Conservation (phyloP, 169 alveolate genomes). For the Plasmodium knowlesi region DNA sequence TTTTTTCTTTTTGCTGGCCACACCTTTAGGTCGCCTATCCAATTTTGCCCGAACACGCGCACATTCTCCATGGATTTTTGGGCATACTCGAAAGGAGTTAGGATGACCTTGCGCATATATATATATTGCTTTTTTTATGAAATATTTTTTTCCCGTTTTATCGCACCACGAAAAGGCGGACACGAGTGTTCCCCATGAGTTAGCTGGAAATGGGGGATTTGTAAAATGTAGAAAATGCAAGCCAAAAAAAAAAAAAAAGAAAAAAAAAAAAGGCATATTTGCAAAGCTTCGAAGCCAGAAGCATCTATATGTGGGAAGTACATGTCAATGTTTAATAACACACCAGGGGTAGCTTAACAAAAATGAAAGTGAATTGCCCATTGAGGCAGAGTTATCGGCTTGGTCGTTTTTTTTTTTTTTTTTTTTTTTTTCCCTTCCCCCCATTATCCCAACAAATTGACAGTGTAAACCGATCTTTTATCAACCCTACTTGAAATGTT, state of each 20-base stretch:
- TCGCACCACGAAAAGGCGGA: background rate
- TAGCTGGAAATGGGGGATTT: background rate
- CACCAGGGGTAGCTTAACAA: background rate
- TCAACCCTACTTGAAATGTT: background rate
- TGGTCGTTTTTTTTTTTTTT: background rate
- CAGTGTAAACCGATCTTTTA: background rate
- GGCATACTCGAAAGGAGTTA: background rate
- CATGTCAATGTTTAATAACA: background rate
- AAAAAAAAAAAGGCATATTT: too few relatives aligned
- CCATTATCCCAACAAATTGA: background rate
- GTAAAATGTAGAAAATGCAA: background rate
- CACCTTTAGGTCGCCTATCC: too few relatives aligned
- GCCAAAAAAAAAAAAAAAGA: background rate
- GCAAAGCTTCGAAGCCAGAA: background rate
- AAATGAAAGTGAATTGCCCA: background rate
- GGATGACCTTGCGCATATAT: background rate
- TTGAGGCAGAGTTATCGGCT: background rate
- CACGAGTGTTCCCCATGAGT: background rate
- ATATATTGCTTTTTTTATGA: background rate
- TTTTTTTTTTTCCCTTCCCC: background rate
- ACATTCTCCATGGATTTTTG: background rate
- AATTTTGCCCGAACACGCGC: background rate
- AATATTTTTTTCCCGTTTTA: background rate
- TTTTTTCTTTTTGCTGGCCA: too few relatives aligned
- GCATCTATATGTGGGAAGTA: background rate